Conservation (phyloP, 2,329 filamentous ascomycete species). For the Aureobasidium mangrovei region DNA sequence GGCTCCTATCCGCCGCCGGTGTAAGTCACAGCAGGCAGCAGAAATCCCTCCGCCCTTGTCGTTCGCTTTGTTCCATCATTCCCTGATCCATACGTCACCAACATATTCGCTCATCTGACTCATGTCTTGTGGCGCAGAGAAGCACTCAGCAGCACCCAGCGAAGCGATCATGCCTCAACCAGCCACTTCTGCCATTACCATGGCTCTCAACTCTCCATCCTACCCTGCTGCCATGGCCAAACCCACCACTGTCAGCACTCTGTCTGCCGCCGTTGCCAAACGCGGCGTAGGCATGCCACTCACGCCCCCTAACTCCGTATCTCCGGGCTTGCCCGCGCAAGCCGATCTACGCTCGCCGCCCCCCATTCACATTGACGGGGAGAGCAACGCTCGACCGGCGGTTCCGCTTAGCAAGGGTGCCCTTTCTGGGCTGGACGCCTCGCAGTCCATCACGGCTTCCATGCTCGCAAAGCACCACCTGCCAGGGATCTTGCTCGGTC, state of each 20-base stretch:
- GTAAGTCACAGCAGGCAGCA: constrained; percentile 8
- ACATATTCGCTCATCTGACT: constrained; percentile 15
- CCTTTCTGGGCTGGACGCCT: constrained; percentile 54
- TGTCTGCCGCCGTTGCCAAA: constrained; percentile 21
- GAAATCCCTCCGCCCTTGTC: neutral
- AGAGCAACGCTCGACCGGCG: constrained; percentile 41
- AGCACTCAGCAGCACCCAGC: constrained; percentile 23
- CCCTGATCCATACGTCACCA: constrained; percentile 13
- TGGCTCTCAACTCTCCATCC: constrained; percentile 27
- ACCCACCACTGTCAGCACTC: constrained; percentile 1
- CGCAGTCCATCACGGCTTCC: constrained; percentile 72
- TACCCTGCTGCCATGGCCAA: constrained; percentile 10
- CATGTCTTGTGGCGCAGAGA: constrained; percentile 23
- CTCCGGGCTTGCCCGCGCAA: constrained; percentile 65
- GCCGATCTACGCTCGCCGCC: constrained; percentile 38
- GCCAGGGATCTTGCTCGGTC: constrained; percentile 78
- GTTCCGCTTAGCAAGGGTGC: constrained; percentile 41
- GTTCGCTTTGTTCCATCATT: neutral
- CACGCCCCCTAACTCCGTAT: constrained; percentile 93
- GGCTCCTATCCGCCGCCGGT: neutral
- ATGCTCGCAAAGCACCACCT: constrained; percentile 86
- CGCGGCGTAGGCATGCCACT: constrained; percentile 50
- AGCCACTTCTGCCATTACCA: constrained; percentile 22
- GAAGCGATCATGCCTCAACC: constrained; percentile 24
- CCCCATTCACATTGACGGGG: constrained; percentile 60